Evolutionary conservation across 164 flowering plant species (phyloP), one percentile per base, ranked within the genome.

Genomic region (Piper longum): DNA sequence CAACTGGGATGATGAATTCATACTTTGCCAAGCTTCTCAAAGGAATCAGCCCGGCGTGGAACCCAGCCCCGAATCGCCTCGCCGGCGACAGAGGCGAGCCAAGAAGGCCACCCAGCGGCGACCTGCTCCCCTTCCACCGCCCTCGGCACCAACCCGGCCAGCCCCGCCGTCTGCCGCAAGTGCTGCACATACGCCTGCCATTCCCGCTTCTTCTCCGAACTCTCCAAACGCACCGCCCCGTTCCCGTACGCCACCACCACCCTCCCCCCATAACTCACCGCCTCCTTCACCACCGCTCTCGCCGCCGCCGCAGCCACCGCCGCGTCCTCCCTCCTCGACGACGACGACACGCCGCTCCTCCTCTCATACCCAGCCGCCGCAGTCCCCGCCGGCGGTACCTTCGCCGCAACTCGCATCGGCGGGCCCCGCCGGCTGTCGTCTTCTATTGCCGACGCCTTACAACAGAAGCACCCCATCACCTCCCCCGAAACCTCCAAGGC

Each of bases 21-120:
- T 81, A 95, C 99, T 73, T 95, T 91, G 67, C 91, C 96, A 62
- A 95, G 74, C 71, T 85, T 91, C 81, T 95, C 91, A 62, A 88
- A 95, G 41, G 99, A 91, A 74, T 95, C 99, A 1, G 95, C 96
- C 41, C 86, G 87, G 16, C 97, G 82, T 4, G 97, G 97, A n/a
- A 86, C 69, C 99, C 97, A 95, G 55, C 99, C 99, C 62, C 69
- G 74, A 62, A 95, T 87, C 43, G 99, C 99, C 66, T 95, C 99
- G 40, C 97, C 96, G 43, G 99, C 99, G 42, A 88, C 97, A 1
- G 85, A 84, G 36, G 91, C 87, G 17, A 95, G 80, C 99, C 99
- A 95, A 18, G 93, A 54, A 41, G 99, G 99, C 99, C 99, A 95
- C 40, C 97, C 99, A 7, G 97, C 99, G 0, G 99, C 93, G 6